Evolutionary conservation across 1,284 basidiomycete species (phyloP).

Genomic region (Sphaerobolus stellatus): DNA sequence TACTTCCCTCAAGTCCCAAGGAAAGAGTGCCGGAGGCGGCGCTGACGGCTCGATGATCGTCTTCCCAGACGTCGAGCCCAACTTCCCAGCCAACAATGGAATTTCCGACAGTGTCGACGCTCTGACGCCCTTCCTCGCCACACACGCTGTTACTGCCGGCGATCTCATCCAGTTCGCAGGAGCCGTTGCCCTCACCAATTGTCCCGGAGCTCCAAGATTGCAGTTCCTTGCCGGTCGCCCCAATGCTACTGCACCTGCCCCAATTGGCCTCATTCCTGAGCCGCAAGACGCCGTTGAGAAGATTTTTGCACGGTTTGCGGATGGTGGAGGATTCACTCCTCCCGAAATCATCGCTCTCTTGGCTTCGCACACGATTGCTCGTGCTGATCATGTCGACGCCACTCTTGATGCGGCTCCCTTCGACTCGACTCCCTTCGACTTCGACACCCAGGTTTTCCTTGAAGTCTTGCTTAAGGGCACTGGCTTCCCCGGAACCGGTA

Average conservation of each 20-base stretch:
- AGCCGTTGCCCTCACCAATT: conserved; percentile 29
- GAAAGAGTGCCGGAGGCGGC: conserved; percentile 9
- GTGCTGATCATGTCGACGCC: conserved; percentile 19
- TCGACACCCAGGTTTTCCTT: conserved; percentile 20
- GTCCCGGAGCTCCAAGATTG: conserved; percentile 19
- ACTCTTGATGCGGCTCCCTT: conserved; percentile 13
- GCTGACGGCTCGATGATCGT: conserved; percentile 19
- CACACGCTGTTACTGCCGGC: conserved; percentile 7
- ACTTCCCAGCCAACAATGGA: conserved; percentile 24
- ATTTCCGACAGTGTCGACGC: conserved; percentile 10
- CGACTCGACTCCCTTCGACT: conserved; percentile 24
- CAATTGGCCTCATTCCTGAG: conserved; percentile 16
- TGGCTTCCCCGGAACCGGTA: conserved; percentile 11
- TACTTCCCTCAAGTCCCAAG: not conserved
- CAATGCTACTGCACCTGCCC: conserved; percentile 18
- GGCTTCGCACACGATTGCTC: conserved; percentile 16
- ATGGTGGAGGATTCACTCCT: conserved; percentile 16
- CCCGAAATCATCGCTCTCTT: conserved; percentile 14
- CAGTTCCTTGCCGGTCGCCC: conserved; percentile 20
- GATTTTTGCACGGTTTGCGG: conserved; percentile 16
- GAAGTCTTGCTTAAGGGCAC: conserved; percentile 16
- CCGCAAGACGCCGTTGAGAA: conserved; percentile 13
- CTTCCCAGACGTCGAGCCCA: conserved; percentile 5
- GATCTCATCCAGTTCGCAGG: conserved; percentile 42
- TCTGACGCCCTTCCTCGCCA: conserved; percentile 9